Percentiles rank a stretch among this genome's conserved stretches.
Conservation (phyloP, 768 basidiomycete species). For the Phlebiopsis gigantea region DNA sequence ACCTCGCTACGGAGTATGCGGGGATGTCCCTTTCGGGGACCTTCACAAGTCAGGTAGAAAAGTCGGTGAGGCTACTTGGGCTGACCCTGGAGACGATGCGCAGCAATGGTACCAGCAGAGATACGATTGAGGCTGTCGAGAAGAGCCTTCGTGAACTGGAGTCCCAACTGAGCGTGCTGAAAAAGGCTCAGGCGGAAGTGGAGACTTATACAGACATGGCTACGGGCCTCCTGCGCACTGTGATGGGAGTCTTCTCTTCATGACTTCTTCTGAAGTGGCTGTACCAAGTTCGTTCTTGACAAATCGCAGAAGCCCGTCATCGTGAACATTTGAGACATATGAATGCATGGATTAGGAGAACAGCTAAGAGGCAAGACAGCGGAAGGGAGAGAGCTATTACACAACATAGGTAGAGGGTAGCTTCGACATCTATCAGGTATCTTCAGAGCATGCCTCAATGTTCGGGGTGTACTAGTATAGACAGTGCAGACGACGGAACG, state of each 20-base stretch:
- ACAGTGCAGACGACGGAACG: slow-evolving; percentile 1
- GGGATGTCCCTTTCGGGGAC: neutral
- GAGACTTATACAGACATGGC: too few relatives aligned
- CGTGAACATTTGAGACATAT: too few relatives aligned
- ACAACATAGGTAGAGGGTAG: slow-evolving; percentile 1
- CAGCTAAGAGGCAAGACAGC: neutral
- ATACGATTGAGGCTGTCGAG: neutral
- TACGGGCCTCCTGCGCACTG: too few relatives aligned
- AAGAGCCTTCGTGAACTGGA: neutral
- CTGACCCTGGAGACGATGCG: neutral
- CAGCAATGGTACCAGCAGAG: neutral
- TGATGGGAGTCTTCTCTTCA: too few relatives aligned
- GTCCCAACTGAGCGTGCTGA: neutral
- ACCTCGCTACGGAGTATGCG: neutral
- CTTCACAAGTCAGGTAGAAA: neutral
- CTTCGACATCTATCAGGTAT: slow-evolving; percentile 14
- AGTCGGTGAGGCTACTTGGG: neutral
- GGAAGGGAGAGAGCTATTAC: neutral
- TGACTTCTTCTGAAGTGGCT: too few relatives aligned
- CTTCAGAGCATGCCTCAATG: slow-evolving; percentile 10
- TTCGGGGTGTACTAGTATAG: slow-evolving; percentile 2
- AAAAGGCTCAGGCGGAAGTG: neutral
- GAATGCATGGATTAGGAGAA: neutral
- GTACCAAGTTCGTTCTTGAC: too few relatives aligned
- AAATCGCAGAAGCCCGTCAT: too few relatives aligned